phyloP scores from a whole-genome alignment of 2,329 filamentous ascomycete genomes.

The Stachybotrys elegans region DNA sequence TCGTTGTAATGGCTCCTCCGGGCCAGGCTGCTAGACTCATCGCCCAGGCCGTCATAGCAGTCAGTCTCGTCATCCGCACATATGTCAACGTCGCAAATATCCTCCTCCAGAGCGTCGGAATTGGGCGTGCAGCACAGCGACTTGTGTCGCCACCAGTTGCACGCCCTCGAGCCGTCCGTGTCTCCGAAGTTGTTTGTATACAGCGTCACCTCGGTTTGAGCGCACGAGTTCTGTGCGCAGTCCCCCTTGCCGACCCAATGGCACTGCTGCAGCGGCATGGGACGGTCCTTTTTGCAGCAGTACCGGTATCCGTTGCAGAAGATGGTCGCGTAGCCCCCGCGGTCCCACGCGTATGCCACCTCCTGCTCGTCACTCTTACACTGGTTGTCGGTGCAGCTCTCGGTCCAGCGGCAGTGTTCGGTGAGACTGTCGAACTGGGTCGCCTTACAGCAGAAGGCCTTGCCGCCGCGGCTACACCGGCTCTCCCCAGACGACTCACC shows the following conservation, averaged over 20 bases:
- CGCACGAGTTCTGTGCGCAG: conserved; percentile 10
- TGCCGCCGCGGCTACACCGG: background rate
- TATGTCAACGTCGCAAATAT: conserved; percentile 2
- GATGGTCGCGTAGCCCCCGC: background rate
- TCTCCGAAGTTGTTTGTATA: conserved; percentile 1
- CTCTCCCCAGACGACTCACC: background rate
- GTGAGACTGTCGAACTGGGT: conserved; percentile 2
- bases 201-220: conserved; percentile 7
- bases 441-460: conserved; percentile 8
- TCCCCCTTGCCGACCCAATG: conserved; percentile 10
- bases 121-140: conserved; percentile 7
- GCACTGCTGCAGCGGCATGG: conserved; percentile 4
- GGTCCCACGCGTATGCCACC: conserved; percentile 3
- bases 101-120: background rate
- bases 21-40: background rate
- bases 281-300: conserved; percentile 3
- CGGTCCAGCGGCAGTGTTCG: conserved; percentile 5
- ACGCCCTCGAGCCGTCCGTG: background rate
- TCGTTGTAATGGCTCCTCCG: background rate
- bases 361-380: conserved; percentile 3
- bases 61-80: background rate
- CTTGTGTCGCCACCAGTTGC: conserved; percentile 5
- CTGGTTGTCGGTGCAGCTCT: conserved; percentile 4
- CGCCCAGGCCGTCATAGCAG: background rate
- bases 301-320: background rate